Evolutionary conservation across 1,284 basidiomycete species (phyloP).

Genomic region (Puccinia polysora): DNA sequence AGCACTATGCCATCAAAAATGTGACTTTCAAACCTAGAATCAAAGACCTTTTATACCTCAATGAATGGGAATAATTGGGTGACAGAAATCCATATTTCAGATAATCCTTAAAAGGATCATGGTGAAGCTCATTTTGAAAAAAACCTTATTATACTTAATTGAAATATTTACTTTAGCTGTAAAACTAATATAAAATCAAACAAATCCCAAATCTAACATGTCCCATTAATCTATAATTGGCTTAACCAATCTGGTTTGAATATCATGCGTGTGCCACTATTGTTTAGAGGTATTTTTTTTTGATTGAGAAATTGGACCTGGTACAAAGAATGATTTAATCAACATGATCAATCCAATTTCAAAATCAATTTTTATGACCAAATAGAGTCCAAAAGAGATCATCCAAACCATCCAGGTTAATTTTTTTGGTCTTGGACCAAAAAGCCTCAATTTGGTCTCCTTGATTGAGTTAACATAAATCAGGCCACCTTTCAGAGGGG

Average conservation of each 20-base stretch:
- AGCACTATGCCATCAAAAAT: slow-evolving; percentile 7
- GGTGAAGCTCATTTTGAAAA: no score
- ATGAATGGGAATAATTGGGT: slow-evolving; percentile 20
- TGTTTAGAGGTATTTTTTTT: no score
- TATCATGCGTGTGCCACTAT: no score
- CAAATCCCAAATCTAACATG: no score
- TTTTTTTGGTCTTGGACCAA: slow-evolving; percentile 44
- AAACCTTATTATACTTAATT: no score
- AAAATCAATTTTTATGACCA: slow-evolving; percentile 50
- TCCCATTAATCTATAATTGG: no score
- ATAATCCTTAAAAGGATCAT: slow-evolving; percentile 24
- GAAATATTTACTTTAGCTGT: no score
- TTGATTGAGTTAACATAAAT: slow-evolving; percentile 37
- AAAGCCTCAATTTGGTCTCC: slow-evolving; percentile 45
- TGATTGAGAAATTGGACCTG: no score
- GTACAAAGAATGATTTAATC: no score
- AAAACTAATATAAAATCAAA: no score
- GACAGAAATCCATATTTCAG: slow-evolving; percentile 28
- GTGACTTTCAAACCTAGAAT: neutral
- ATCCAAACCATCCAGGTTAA: slow-evolving; percentile 44
- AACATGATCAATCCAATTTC: slow-evolving; percentile 48
- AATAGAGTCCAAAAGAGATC: slow-evolving; percentile 51
- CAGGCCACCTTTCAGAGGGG: slow-evolving; percentile 22
- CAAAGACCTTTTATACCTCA: slow-evolving; percentile 3
- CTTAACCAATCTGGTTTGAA: no score